Conservation (phyloP, 257 asterid genomes). For the Scutellaria baicalensis region DNA sequence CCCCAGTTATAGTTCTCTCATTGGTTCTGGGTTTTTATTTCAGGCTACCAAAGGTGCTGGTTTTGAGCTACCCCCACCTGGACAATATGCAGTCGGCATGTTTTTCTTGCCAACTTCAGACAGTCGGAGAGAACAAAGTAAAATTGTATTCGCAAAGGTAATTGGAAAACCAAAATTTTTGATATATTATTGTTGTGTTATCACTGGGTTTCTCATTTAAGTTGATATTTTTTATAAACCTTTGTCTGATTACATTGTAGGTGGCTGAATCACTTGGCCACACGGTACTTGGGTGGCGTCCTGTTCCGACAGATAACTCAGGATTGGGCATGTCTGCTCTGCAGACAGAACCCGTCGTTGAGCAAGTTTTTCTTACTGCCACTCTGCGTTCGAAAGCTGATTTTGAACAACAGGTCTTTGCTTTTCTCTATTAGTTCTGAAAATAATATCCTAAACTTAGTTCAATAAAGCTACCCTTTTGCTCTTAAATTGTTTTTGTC, state of each 20-base stretch:
- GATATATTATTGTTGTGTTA: not conserved
- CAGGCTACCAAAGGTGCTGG: constrained; percentile 76
- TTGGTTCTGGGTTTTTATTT: not conserved
- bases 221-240: not conserved
- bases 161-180: not conserved
- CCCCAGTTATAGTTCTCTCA: not conserved
- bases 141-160: constrained; percentile 84
- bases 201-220: not conserved
- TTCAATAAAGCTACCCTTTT: not conserved
- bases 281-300: constrained; percentile 93
- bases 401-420: constrained; percentile 83
- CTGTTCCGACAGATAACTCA: constrained; percentile 88
- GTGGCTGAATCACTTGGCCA: constrained; percentile 99
- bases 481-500: not conserved
- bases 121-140: constrained; percentile 84
- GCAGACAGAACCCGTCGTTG: constrained; percentile 93
- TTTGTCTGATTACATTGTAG: constrained; percentile 25
- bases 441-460: not conserved
- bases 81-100: constrained; percentile 97
- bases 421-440: not conserved
- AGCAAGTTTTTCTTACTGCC: constrained; percentile 93
- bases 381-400: constrained; percentile 74
- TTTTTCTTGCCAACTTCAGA: constrained; percentile 94
- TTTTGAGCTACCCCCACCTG: constrained; percentile 84
- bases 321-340: constrained; percentile 91